Evolutionary conservation across 1,284 basidiomycete species (phyloP).

Genomic region (Chondrostereum purpureum): DNA sequence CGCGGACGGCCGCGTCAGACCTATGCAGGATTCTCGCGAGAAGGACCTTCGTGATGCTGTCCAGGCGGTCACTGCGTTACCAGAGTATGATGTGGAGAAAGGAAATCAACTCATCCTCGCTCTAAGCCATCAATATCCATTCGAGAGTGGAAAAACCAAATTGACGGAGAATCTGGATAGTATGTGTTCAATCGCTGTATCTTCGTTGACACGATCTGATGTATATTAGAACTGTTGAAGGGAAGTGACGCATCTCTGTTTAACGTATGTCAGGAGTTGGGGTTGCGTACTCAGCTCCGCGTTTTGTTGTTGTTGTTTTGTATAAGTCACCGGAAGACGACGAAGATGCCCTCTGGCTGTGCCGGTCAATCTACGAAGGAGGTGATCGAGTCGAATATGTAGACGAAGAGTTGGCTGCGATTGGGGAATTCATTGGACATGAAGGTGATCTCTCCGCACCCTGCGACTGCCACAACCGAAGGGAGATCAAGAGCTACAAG

Average conservation of each 20-base stretch:
- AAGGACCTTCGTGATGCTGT: slow-evolving; percentile 1
- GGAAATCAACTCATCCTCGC: not conserved
- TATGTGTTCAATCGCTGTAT: too few relatives aligned
- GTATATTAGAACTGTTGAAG: not conserved
- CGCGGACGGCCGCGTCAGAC: not conserved
- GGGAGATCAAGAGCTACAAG: not conserved
- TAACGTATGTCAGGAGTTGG: not conserved
- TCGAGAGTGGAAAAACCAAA: not conserved
- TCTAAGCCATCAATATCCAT: not conserved
- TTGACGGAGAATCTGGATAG: too few relatives aligned
- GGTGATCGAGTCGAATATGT: not conserved
- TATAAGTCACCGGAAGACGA: too few relatives aligned
- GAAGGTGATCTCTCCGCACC: too few relatives aligned
- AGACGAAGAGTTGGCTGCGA: not conserved
- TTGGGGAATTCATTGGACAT: not conserved
- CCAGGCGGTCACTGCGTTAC: not conserved
- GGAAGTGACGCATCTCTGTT: not conserved
- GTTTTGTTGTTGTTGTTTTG: too few relatives aligned
- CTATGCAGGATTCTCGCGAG: not conserved
- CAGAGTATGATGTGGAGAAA: not conserved
- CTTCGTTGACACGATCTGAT: too few relatives aligned
- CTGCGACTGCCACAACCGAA: not conserved
- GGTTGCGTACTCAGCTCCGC: not conserved
- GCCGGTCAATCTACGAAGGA: not conserved
- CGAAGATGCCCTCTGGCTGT: not conserved